Evolutionary conservation across 2,329 filamentous ascomycete species (phyloP).

Genomic region (Botrytis fabae): DNA sequence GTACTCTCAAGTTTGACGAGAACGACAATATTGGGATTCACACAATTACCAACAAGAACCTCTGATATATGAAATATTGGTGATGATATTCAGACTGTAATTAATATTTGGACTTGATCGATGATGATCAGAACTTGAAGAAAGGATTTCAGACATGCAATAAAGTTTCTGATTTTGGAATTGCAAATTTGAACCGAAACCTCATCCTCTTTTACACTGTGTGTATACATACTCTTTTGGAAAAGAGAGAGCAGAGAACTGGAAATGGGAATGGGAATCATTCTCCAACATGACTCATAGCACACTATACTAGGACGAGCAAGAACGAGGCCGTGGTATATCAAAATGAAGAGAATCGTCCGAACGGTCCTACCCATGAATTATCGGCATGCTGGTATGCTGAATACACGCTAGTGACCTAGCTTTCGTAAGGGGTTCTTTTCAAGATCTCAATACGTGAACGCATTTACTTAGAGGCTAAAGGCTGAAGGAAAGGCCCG

Average conservation of each 20-base stretch:
- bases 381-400: background rate
- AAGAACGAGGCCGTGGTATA: background rate
- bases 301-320: background rate
- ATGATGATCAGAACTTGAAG: background rate
- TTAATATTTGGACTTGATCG: background rate
- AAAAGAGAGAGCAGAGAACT: background rate
- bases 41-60: background rate
- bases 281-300: background rate
- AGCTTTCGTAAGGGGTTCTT: background rate
- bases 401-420: background rate
- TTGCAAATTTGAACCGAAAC: background rate
- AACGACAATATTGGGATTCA: background rate
- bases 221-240: background rate
- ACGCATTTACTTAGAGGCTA: background rate
- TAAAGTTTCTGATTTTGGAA: background rate
- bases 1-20: background rate
- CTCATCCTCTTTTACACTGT: background rate
- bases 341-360: background rate
- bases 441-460: background rate
- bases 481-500: background rate
- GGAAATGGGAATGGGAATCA: background rate
- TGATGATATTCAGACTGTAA: background rate
- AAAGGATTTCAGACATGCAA: background rate
- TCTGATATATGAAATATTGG: rapidly evolving
- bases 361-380: background rate